Conservation (phyloP, 2,329 filamentous ascomycete genomes). For the Alternaria solani region DNA sequence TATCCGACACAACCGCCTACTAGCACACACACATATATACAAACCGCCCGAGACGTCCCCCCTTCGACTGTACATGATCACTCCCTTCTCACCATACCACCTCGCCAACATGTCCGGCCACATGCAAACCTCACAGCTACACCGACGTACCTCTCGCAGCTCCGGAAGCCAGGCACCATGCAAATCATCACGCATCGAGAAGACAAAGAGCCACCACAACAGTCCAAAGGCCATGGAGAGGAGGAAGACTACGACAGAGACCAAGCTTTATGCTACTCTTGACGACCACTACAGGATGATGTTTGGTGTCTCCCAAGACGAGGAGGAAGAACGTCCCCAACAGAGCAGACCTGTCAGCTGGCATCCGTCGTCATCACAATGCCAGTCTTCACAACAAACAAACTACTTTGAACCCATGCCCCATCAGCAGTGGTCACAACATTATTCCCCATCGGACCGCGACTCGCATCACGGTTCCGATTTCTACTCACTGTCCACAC, state of each 20-base stretch:
- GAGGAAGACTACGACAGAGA: slow-evolving; percentile 49
- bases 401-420: slow-evolving; percentile 33
- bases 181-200: slow-evolving; percentile 50
- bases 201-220: slow-evolving; percentile 51
- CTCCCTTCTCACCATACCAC: slow-evolving; percentile 27
- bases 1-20: slow-evolving; percentile 27
- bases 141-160: slow-evolving; percentile 44
- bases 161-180: slow-evolving; percentile 37
- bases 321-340: slow-evolving; percentile 37
- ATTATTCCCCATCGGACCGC: slow-evolving; percentile 32
- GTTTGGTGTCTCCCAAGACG: slow-evolving; percentile 47
- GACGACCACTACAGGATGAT: slow-evolving; percentile 54
- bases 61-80: slow-evolving; percentile 7
- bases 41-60: slow-evolving; percentile 20
- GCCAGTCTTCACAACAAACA: slow-evolving; percentile 35
- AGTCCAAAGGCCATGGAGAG: slow-evolving; percentile 49
- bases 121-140: slow-evolving; percentile 37
- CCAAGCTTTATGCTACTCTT: slow-evolving; percentile 50
- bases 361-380: slow-evolving; percentile 70
- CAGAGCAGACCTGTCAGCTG: slow-evolving; percentile 71
- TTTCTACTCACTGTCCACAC: slow-evolving; percentile 47
- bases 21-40: slow-evolving; percentile 9
- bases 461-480: slow-evolving; percentile 43
- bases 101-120: slow-evolving; percentile 36
- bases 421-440: slow-evolving; percentile 40